These are phyloP conservation scores for Hibiscus tridactylites DNA, from an alignment of 345 rosid genomes.

Conservation along the genomic window DNA sequence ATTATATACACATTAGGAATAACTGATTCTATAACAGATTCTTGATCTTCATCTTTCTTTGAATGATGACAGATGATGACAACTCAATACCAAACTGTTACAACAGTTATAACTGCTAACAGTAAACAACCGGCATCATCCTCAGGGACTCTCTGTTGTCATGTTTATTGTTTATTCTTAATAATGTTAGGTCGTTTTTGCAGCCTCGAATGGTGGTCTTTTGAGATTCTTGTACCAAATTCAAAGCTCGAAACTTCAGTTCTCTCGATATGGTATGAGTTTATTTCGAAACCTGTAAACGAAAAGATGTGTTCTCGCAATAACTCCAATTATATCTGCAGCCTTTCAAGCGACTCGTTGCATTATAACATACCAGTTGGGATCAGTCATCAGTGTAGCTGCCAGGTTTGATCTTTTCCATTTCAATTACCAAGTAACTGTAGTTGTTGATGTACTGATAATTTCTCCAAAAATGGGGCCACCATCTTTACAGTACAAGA, in stretches of 20 bases:
- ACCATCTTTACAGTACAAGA: too few species aligned
- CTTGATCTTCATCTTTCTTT: too few species aligned
- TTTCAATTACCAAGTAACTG: background rate
- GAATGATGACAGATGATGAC: too few species aligned
- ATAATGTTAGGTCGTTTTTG: background rate
- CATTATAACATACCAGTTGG: slow-evolving; percentile 31
- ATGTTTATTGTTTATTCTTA: background rate
- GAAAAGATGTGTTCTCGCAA: background rate
- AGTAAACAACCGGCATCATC: slow-evolving; percentile 14
- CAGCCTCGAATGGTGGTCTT: slow-evolving; percentile 62
- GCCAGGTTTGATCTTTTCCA: slow-evolving; percentile 14
- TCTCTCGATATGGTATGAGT: slow-evolving; percentile 41
- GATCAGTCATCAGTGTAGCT: slow-evolving; percentile 23
- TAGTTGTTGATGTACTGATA: too few species aligned
- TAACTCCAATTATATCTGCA: background rate
- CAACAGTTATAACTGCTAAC: too few species aligned
- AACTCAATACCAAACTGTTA: too few species aligned
- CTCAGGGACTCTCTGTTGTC: too few species aligned
- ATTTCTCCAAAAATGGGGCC: too few species aligned
- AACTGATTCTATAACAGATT: too few species aligned
- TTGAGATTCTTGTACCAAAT: slow-evolving; percentile 39
- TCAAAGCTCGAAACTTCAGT: slow-evolving; percentile 48
- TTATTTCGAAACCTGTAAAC: background rate
- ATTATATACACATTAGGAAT: too few species aligned
- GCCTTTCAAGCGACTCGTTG: slow-evolving; percentile 23